These are phyloP conservation scores for Picochlorum sp. DNA, from an alignment of 139 green algal species.

Conservation along the genomic window DNA sequence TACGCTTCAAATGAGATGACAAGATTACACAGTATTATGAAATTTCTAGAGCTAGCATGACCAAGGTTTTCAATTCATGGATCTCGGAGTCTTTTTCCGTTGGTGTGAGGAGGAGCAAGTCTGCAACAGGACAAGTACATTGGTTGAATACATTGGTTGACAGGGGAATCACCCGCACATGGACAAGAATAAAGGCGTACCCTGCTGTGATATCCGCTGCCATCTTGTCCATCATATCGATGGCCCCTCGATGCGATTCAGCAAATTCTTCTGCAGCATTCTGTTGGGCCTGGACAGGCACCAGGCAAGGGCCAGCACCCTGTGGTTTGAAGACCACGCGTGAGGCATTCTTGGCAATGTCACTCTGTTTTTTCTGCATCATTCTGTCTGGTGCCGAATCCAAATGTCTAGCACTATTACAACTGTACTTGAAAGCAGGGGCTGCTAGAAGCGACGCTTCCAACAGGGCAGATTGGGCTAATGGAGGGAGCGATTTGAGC, in stretches of 20 bases:
- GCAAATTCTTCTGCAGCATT: not conserved
- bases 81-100: not conserved
- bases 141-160: not conserved
- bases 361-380: not conserved
- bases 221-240: slow-evolving; percentile 5
- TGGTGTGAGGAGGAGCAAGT: no score
- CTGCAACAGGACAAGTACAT: no score
- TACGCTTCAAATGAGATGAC: not conserved
- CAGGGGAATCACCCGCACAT: not conserved
- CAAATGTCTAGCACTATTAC: not conserved
- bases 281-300: slow-evolving; percentile 2
- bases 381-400: not conserved
- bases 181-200: not conserved
- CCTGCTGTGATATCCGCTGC: slow-evolving; percentile 4
- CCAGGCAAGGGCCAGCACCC: not conserved
- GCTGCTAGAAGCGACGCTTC: slow-evolving; percentile 9
- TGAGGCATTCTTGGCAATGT: not conserved
- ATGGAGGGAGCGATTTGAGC: not conserved
- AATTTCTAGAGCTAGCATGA: not conserved
- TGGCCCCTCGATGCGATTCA: not conserved
- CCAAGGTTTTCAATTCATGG: not conserved
- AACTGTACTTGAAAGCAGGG: slow-evolving; percentile 7
- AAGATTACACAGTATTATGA: not conserved
- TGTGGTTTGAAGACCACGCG: no score
- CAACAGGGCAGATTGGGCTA: slow-evolving; percentile 7